These are phyloP conservation scores for Crassisporium funariophilum DNA, from an alignment of 768 basidiomycete genomes.

Conservation along the genomic window DNA sequence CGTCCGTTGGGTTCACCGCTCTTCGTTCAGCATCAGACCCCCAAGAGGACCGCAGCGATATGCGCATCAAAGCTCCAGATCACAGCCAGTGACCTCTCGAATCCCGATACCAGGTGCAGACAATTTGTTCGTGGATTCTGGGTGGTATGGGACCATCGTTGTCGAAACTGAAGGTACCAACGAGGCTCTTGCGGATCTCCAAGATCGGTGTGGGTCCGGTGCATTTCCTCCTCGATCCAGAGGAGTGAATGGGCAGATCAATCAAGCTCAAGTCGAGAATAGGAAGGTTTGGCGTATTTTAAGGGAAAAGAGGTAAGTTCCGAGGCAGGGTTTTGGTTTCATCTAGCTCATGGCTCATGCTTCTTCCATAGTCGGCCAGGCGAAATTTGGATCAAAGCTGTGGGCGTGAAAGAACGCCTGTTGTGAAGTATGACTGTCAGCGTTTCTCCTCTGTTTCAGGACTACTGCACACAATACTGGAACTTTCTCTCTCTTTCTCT, in stretches of 20 bases:
- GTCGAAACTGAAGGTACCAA: constrained; percentile 89
- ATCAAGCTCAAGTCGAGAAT: constrained; percentile 40
- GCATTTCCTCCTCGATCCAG: constrained; percentile 64
- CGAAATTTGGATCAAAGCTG: constrained; percentile 71
- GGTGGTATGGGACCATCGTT: constrained; percentile 83
- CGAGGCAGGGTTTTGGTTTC: constrained; percentile 26
- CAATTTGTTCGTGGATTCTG: constrained; percentile 65
- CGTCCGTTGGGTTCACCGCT: constrained; percentile 84
- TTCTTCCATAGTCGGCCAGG: constrained; percentile 58
- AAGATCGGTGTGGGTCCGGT: constrained; percentile 67
- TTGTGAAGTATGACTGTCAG: no score
- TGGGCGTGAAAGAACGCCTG: constrained; percentile 48
- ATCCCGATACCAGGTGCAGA: constrained; percentile 59
- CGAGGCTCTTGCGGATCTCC: constrained; percentile 79
- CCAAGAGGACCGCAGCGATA: constrained; percentile 36
- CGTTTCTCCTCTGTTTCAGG: no score
- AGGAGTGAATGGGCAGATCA: constrained; percentile 38
- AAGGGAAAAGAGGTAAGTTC: constrained; percentile 66
- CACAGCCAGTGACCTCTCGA: constrained; percentile 27
- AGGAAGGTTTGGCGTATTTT: constrained; percentile 63
- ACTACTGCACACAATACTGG: no score
- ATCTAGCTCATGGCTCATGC: constrained; percentile 4
- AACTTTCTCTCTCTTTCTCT: no score
- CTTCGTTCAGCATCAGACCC: constrained; percentile 70
- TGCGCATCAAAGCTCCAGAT: constrained; percentile 25